Conservation (phyloP, 768 basidiomycete genomes). For the Boletus speciosus region DNA sequence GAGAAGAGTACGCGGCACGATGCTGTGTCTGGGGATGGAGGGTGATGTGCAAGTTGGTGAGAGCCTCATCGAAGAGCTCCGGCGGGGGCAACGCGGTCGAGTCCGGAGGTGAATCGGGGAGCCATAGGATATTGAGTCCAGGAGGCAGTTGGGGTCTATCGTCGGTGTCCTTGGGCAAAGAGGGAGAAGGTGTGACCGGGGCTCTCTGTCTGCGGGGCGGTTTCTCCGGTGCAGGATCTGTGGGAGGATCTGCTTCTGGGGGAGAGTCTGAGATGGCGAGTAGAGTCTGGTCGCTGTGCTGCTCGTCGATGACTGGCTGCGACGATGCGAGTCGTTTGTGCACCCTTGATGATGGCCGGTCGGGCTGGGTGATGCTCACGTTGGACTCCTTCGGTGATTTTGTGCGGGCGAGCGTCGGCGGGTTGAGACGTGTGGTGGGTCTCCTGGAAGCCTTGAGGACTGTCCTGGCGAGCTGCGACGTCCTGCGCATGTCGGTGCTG, state of each 20-base stretch:
- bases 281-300: slow-evolving; percentile 7
- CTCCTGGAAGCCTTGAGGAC: slow-evolving; percentile 45
- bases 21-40: slow-evolving; percentile 83
- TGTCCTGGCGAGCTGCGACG: slow-evolving; percentile 69
- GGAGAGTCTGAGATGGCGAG: slow-evolving; percentile 21
- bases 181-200: not conserved
- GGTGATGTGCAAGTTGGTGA: slow-evolving; percentile 72
- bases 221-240: slow-evolving; percentile 24
- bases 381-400: slow-evolving; percentile 20
- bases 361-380: slow-evolving; percentile 6
- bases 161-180: slow-evolving; percentile 22
- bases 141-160: slow-evolving; percentile 48
- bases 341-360: slow-evolving; percentile 15
- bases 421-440: not conserved
- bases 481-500: slow-evolving; percentile 60
- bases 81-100: slow-evolving; percentile 55
- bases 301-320: slow-evolving; percentile 16
- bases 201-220: slow-evolving; percentile 18
- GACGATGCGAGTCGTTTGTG: slow-evolving; percentile 25
- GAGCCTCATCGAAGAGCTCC: slow-evolving; percentile 70
- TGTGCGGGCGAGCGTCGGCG: slow-evolving; percentile 21
- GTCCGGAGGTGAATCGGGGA: slow-evolving; percentile 37
- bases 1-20: slow-evolving; percentile 57
- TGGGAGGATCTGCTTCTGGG: slow-evolving; percentile 22
- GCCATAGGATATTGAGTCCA: slow-evolving; percentile 64